Conservation (phyloP, 75 land plant genomes). For the Pinus albicaulis region DNA sequence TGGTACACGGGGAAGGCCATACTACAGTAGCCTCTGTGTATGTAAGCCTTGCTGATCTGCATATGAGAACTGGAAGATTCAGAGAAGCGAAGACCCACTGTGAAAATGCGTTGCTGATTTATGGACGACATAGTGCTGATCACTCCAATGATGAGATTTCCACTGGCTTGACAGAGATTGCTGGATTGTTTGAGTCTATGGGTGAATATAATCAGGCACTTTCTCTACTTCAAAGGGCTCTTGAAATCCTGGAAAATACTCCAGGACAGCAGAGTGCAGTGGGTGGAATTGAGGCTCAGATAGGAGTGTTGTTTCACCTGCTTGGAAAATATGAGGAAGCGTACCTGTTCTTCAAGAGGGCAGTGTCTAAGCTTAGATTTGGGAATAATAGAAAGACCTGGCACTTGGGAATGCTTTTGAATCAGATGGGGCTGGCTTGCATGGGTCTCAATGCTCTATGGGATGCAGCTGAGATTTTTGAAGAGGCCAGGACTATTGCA, state of each 20-base stretch:
- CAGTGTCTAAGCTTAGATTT: constrained; percentile 18
- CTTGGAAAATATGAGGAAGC: constrained; percentile 22
- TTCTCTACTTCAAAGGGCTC: constrained; percentile 20
- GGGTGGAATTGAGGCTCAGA: constrained; percentile 44
- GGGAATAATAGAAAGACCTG: constrained; percentile 14
- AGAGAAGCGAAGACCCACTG: constrained; percentile 31
- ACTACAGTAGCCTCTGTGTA: constrained; percentile 27
- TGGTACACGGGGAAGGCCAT: constrained; percentile 26
- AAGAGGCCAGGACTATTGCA: constrained; percentile 27
- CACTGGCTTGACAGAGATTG: constrained; percentile 31
- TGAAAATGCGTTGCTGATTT: constrained; percentile 31
- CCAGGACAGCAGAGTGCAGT: constrained; percentile 38
- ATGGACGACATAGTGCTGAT: constrained; percentile 17
- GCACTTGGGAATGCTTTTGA: constrained; percentile 26
- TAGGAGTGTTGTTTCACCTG: constrained; percentile 31
- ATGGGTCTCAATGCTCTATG: constrained; percentile 30
- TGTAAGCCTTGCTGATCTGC: constrained; percentile 41
- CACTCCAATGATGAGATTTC: constrained; percentile 28
- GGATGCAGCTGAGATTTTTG: constrained; percentile 31
- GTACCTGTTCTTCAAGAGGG: constrained; percentile 21
- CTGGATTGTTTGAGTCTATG: constrained; percentile 22
- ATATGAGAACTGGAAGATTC: constrained; percentile 29
- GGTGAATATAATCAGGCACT: constrained; percentile 37
- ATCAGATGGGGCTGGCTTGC: constrained; percentile 39
- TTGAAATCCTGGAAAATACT: constrained; percentile 17